A percentile compares a stretch with the other conserved stretches of the same genome.
phyloP scores from a whole-genome alignment of 2,329 filamentous ascomycete genomes.

The Verruconis gallopava region DNA sequence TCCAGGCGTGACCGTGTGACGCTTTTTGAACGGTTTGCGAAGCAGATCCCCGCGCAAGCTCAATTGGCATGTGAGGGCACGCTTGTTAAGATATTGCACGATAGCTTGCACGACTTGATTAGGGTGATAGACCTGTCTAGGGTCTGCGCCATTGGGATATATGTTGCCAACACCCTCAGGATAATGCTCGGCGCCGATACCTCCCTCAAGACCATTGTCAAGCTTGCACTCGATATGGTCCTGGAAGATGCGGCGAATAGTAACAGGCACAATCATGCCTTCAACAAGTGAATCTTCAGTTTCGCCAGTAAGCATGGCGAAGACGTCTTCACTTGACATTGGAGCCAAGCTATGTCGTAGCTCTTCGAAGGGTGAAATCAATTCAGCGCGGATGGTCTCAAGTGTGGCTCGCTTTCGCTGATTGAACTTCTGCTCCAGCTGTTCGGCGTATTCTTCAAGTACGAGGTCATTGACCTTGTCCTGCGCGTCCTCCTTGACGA shows the following conservation, averaged over 20 bases:
- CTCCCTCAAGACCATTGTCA: conserved; percentile 86
- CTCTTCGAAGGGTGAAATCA: conserved; percentile 89
- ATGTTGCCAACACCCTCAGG: conserved; percentile 49
- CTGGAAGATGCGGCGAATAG: conserved; percentile 75
- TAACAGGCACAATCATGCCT: conserved; percentile 86
- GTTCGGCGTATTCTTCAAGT: conserved; percentile 91
- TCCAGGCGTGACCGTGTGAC: conserved; percentile 54
- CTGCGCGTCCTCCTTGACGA: conserved; percentile 88
- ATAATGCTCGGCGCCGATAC: conserved; percentile 71
- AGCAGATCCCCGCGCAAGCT: conserved; percentile 73
- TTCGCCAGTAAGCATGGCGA: conserved; percentile 94
- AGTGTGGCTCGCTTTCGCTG: conserved; percentile 91
- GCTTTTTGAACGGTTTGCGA: conserved; percentile 54
- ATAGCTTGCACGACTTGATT: conserved; percentile 6
- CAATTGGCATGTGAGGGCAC: conserved; percentile 70
- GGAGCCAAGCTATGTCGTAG: conserved; percentile 66
- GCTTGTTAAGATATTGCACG: conserved; percentile 59
- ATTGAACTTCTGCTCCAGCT: conserved; percentile 83
- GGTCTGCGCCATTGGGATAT: conserved; percentile 39
- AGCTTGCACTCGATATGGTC: conserved; percentile 89
- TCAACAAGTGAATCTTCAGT: conserved; percentile 70
- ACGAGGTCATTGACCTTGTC: conserved; percentile 94
- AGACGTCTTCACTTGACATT: conserved; percentile 65
- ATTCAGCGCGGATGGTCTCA: conserved; percentile 87
- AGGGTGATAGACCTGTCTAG: not conserved